Conservation (phyloP, 2,329 filamentous ascomycete genomes). For the Chrysosporium queenslandicum region DNA sequence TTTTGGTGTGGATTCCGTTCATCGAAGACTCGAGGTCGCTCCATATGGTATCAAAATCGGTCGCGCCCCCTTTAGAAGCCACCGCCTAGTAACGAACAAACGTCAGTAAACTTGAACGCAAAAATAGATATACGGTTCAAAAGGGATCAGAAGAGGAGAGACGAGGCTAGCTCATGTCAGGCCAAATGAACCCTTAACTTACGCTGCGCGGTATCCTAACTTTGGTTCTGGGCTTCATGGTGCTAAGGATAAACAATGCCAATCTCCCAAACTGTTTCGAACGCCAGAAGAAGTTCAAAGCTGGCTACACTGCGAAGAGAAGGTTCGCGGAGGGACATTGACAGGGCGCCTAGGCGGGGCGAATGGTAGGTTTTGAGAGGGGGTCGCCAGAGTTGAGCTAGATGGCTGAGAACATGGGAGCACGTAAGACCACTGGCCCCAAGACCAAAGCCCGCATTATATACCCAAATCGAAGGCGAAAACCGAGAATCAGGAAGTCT, state of each 20-base stretch:
- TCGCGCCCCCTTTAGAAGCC: slow-evolving; percentile 44
- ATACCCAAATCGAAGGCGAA: neutral
- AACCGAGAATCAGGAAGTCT: no score
- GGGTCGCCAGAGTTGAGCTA: no score
- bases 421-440: neutral
- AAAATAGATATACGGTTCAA: no score
- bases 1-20: slow-evolving; percentile 80
- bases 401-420: neutral
- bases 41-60: slow-evolving; percentile 85
- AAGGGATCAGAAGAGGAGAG: no score
- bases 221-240: slow-evolving; percentile 49
- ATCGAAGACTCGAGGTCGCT: slow-evolving; percentile 64
- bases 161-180: neutral
- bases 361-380: neutral
- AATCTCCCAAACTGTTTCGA: neutral
- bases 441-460: neutral
- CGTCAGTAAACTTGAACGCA: no score
- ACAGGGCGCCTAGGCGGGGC: slow-evolving; percentile 1
- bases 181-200: slow-evolving; percentile 28
- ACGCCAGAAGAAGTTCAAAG: neutral
- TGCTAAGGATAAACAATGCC: slow-evolving; percentile 10
- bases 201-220: slow-evolving; percentile 60
- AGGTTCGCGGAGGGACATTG: neutral
- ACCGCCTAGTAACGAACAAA: slow-evolving; percentile 40
- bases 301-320: neutral